Base-by-base conservation (phyloP, 441 rosid species). In the Pelargonium citronellum region DNA sequence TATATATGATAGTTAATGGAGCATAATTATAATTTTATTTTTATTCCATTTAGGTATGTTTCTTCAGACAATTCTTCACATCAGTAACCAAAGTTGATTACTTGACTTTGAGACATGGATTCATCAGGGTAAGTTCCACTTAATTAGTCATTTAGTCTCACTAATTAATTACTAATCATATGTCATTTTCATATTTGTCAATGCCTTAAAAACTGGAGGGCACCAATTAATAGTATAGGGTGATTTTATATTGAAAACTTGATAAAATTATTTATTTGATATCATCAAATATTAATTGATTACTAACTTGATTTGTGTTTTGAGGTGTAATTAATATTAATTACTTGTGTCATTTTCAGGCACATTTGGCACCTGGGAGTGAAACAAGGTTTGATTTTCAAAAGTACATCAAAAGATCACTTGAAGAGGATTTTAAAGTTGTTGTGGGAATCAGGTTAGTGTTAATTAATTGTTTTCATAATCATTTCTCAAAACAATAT, bases 11-110 rank as follows among this genome's bases (percentile, higher is more conserved):
- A 30, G 37, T 24, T 1, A 24, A 24, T 24, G 30, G 30, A 24
- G 30, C 30, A 24, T 24, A 24, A 24, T 24, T 24, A 1, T 1
- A 24, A 24, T 24, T 24, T 0, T 2, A 24, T 24, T 24, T 19
- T 55, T 57, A 12, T 81, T 3, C 17, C 30, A 10, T 9, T 60
- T 87, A 95, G 99, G 87, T 89, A 61, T 89, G 98, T 82, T 95
- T 95, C 91, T 87, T 90, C 75, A 92, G 99, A 82, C 99, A 92
- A 71, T 95, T 95, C 88, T 77, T 90, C 72, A 84, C 87, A 78
- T 90, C 99, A n/a, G 92, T 95, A 49, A 87, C 88, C 58, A 90
- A 87, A 72, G 83, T 90, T 43, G 99, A 95, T 80, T 95, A 92
- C 87, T 70, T 88, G 77, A 83, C 96, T 66, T 74, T 95, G 11